phyloP scores from a whole-genome alignment of 2,329 filamentous ascomycete genomes.

The Aspergillus viridinutans region DNA sequence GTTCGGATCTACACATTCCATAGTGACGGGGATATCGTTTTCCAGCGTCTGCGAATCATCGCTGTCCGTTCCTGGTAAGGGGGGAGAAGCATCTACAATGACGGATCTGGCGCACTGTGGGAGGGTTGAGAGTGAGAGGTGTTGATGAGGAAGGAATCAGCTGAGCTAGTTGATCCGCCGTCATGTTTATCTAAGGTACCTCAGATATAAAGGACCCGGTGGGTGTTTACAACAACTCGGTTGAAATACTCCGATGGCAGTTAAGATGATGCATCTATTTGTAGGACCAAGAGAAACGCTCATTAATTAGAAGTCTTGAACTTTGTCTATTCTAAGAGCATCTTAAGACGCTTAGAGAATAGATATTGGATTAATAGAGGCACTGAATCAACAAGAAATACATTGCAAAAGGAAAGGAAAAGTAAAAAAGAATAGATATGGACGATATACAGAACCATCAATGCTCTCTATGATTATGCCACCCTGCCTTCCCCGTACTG shows the following conservation, averaged over 20 bases:
- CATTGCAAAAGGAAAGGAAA: slow-evolving; percentile 11
- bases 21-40: neutral
- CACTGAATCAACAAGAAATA: slow-evolving; percentile 2
- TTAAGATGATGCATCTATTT: too few relatives aligned
- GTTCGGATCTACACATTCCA: neutral
- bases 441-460: slow-evolving; percentile 22
- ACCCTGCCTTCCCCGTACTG: slow-evolving; percentile 3
- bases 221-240: too few relatives aligned
- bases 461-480: slow-evolving; percentile 19
- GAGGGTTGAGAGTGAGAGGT: neutral
- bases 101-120: neutral
- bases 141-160: neutral
- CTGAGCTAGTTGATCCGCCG: neutral
- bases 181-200: neutral
- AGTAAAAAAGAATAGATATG: slow-evolving; percentile 7
- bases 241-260: too few relatives aligned
- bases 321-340: neutral
- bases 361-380: neutral
- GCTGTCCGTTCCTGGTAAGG: neutral
- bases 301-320: neutral
- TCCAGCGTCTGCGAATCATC: neutral
- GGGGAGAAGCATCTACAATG: neutral
- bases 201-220: neutral
- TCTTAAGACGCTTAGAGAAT: neutral
- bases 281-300: neutral